Evolutionary conservation across 257 asterid species (phyloP).

Genomic region (Gynochthodes officinalis): DNA sequence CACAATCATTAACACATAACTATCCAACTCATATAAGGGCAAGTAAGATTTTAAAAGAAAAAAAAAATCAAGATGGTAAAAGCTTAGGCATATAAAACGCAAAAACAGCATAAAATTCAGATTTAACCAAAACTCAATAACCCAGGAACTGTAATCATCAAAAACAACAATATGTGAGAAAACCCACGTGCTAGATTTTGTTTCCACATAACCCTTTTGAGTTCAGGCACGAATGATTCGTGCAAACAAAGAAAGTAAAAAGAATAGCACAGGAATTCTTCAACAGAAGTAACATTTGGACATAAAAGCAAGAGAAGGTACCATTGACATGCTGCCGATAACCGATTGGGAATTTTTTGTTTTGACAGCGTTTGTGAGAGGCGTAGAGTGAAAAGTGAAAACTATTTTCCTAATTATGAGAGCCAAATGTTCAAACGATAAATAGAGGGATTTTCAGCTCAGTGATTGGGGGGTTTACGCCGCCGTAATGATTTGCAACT

Average conservation of each 20-base stretch:
- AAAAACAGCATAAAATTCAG: not conserved
- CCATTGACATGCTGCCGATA: not conserved
- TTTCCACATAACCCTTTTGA: not conserved
- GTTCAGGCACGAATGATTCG: too few relatives aligned
- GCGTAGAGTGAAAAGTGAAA: not conserved
- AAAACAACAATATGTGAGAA: too few relatives aligned
- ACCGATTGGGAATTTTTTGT: too few relatives aligned
- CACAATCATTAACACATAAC: not conserved
- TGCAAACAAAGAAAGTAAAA: too few relatives aligned
- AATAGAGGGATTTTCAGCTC: too few relatives aligned
- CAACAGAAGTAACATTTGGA: not conserved
- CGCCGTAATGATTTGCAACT: too few relatives aligned
- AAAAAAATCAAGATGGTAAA: not conserved
- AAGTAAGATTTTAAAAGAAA: not conserved
- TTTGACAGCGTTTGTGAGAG: not conserved
- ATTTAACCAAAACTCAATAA: too few relatives aligned
- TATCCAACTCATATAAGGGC: too few relatives aligned
- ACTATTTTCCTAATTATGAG: not conserved
- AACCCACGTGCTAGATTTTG: too few relatives aligned
- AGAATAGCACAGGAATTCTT: too few relatives aligned
- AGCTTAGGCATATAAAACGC: not conserved
- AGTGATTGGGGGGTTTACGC: conserved; percentile 1
- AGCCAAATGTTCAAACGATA: conserved; percentile 5
- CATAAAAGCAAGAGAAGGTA: not conserved
- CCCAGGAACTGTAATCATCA: too few relatives aligned